Evolutionary conservation across 2,329 filamentous ascomycete species (phyloP), one percentile per base, ranked within the genome.

Genomic region (Paradendryphiella salina): DNA sequence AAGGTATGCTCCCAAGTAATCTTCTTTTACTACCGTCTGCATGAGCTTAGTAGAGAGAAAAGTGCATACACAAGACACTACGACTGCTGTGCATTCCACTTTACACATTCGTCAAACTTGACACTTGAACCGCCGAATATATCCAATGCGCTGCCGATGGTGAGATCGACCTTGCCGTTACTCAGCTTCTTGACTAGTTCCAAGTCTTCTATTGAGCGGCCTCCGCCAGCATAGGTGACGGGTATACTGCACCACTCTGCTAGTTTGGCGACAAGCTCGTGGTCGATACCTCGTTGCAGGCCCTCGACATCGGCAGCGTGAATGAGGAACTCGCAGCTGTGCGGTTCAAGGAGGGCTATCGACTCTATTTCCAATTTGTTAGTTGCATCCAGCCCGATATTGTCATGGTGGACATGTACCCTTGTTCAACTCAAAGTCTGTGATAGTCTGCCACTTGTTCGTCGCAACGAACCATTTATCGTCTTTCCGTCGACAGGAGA

Each of bases 401-500:
- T 21, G 13, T n/a, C 3, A n/a, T 11, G 11, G 18, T n/a, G 17
- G 17, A 5, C 7, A 45, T 74, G 49, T 76, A 92, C 93, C 89
- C 80, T 89, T 80, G 57, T 87, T 93, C 59, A 99, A 85, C 71
- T 96, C 90, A 85, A 96, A 96, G 66, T 96, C 90, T 1, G 94
- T 97, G 48, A 97, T 87, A 1, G 90, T 96, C 79, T 97, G 94
- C 94, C 94, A 99, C 73, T 96, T 96, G 75, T 99, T 90, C 87
- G 96, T 99, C 47, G 94, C 93, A n/a, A 99, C 94, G 66, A 89
- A 91, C 94, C 94, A 99, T 32, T 79, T 86, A 48, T 86, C 79
- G 31, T 81, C 88, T 53, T 85, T 86, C 51, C 86, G 81, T 43
- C 94, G 85, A 71, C 94, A 99, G 74, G 91, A 96, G 18, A 99